A percentile compares a stretch with the other conserved stretches of the same genome.
Evolutionary conservation across 2,329 filamentous ascomycete genomes (phyloP).

Genomic region (Xylaria sp.): DNA sequence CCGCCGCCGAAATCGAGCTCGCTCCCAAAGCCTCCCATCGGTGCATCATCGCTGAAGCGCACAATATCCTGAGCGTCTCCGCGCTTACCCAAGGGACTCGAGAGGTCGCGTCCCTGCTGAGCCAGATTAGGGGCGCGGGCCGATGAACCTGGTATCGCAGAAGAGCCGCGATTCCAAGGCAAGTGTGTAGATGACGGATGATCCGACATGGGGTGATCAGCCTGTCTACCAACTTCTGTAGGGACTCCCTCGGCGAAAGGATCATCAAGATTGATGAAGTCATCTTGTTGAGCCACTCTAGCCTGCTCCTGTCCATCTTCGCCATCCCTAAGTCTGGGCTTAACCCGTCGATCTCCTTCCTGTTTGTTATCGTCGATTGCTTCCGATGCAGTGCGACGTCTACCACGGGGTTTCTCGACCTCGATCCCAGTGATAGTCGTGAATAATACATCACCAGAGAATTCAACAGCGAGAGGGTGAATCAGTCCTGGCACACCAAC

Average conservation of each 20-base stretch:
- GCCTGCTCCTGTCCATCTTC: conserved; percentile 38
- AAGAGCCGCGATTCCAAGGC: conserved; percentile 65
- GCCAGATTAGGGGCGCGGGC: conserved; percentile 55
- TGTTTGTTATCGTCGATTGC: conserved; percentile 56
- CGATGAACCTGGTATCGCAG: conserved; percentile 60
- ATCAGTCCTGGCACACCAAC: conserved; percentile 46
- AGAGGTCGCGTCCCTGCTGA: conserved; percentile 55
- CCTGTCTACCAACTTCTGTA: conserved; percentile 60
- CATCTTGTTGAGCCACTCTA: conserved; percentile 42
- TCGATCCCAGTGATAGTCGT: conserved; percentile 53
- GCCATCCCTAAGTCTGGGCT: conserved; percentile 49
- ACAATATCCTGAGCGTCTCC: conserved; percentile 55
- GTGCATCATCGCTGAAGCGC: conserved; percentile 59
- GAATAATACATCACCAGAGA: conserved; percentile 58
- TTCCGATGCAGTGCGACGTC: conserved; percentile 57
- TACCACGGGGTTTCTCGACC: conserved; percentile 38
- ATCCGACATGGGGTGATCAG: conserved; percentile 73
- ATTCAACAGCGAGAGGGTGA: conserved; percentile 61
- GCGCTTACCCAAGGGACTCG: conserved; percentile 55
- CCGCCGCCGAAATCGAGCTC: conserved; percentile 50
- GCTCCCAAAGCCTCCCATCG: conserved; percentile 50
- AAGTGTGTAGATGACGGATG: conserved; percentile 64
- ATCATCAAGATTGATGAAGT: conserved; percentile 40
- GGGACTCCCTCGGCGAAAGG: conserved; percentile 34
- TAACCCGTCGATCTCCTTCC: conserved; percentile 52